These are phyloP conservation scores for Malassezia arunalokei DNA, from an alignment of 1,284 basidiomycete genomes.

Conservation along the genomic window DNA sequence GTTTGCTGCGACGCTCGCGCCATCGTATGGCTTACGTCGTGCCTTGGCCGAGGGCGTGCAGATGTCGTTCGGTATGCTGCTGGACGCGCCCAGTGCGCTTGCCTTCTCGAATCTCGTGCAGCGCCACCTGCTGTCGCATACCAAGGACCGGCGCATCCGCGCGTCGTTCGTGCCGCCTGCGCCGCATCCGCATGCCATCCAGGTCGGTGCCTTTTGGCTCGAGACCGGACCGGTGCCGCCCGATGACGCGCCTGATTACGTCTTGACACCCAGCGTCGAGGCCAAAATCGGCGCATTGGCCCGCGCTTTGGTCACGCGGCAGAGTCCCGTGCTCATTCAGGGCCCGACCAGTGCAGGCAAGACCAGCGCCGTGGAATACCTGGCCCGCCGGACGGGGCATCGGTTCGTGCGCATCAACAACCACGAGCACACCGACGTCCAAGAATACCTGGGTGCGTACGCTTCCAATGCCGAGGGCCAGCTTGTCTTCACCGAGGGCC, in stretches of 20 bases:
- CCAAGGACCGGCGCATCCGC: conserved; percentile 55
- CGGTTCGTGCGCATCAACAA: conserved; percentile 97
- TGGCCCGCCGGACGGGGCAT: conserved; percentile 85
- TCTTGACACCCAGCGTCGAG: conserved; percentile 94
- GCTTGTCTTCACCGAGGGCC: conserved; percentile 81
- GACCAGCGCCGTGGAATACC: conserved; percentile 91
- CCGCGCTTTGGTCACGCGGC: conserved; percentile 72
- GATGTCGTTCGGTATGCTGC: conserved; percentile 94
- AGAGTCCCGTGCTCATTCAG: conserved; percentile 91
- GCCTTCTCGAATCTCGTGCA: conserved; percentile 56
- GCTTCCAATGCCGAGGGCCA: conserved; percentile 84
- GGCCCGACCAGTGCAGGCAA: conserved; percentile 96
- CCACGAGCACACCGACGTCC: conserved; percentile 95
- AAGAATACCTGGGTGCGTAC: conserved; percentile 96
- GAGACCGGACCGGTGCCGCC: conserved; percentile 58
- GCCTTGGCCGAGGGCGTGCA: conserved; percentile 89
- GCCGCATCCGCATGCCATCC: conserved; percentile 49
- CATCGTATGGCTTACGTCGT: conserved; percentile 62
- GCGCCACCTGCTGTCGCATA: conserved; percentile 61
- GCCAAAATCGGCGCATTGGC: conserved; percentile 83
- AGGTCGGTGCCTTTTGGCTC: conserved; percentile 84
- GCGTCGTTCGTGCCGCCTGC: conserved; percentile 28
- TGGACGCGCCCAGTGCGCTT: conserved; percentile 64
- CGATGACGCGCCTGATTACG: conserved; percentile 61
- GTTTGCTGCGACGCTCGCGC: conserved; percentile 72